Percentiles rank a stretch among this genome's conserved stretches.
Evolutionary conservation across 2,329 filamentous ascomycete species (phyloP).

Genomic region (Alternaria solani): DNA sequence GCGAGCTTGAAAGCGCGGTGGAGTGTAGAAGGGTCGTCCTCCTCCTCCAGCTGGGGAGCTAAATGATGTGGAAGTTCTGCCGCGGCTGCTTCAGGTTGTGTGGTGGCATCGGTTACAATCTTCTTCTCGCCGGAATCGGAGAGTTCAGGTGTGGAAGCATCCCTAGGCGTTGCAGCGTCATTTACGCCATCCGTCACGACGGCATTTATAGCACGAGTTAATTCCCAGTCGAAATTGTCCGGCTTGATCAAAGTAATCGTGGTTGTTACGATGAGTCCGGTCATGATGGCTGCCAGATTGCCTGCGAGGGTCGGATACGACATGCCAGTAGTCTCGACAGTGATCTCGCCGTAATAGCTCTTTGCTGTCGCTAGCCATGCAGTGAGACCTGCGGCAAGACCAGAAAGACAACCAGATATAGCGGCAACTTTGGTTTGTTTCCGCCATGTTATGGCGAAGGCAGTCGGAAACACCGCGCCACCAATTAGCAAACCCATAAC

Average conservation of each 20-base stretch:
- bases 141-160: constrained; percentile 12
- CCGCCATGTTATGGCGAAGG: constrained; percentile 50
- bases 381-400: constrained; percentile 46
- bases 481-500: constrained; percentile 55
- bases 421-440: constrained; percentile 45
- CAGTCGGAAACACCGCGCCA: constrained; percentile 52
- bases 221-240: constrained; percentile 51
- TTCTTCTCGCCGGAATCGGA: constrained; percentile 23
- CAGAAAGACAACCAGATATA: constrained; percentile 43
- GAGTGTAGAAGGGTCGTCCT: constrained; percentile 44
- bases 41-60: constrained; percentile 22
- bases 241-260: constrained; percentile 48
- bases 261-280: constrained; percentile 44
- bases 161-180: constrained; percentile 6
- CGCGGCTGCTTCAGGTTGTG: constrained; percentile 3
- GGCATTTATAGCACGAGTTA: constrained; percentile 50
- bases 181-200: constrained; percentile 26
- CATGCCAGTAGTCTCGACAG: constrained; percentile 50
- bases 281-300: constrained; percentile 48
- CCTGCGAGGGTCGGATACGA: constrained; percentile 53
- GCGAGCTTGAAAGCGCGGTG: constrained; percentile 50
- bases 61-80: constrained; percentile 27
- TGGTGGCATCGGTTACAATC: neutral
- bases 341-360: constrained; percentile 50
- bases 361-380: constrained; percentile 51